Conservation (phyloP, 2,329 filamentous ascomycete species). For the Cercospora canescens region DNA sequence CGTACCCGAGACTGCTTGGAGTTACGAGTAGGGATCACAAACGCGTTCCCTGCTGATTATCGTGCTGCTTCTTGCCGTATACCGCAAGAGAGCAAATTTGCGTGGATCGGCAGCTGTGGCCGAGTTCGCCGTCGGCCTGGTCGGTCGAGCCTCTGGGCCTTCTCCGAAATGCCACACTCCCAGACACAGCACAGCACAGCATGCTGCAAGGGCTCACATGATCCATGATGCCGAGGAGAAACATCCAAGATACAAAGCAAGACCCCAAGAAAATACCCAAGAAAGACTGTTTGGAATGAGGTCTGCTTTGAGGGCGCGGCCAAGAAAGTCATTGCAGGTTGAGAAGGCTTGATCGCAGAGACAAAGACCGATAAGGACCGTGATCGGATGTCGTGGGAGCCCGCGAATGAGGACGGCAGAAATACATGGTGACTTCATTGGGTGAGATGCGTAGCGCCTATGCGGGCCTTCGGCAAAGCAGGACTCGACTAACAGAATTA, state of each 20-base stretch:
- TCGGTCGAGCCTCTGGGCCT: not conserved
- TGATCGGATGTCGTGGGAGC: not conserved
- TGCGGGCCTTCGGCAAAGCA: not conserved
- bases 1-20: not conserved
- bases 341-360: slow-evolving; percentile 7
- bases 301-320: not conserved
- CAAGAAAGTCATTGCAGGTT: not conserved
- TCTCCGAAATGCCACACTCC: not conserved
- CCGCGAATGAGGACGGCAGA: slow-evolving; percentile 1
- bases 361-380: slow-evolving; percentile 4
- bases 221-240: not conserved
- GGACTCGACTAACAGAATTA: not conserved
- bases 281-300: slow-evolving; percentile 1
- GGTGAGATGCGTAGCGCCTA: not conserved
- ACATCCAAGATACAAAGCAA: not conserved
- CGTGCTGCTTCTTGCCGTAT: slow-evolving; percentile 1
- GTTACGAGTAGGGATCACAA: slow-evolving; percentile 10
- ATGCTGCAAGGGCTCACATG: slow-evolving; percentile 3
- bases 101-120: not conserved
- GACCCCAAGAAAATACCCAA: not conserved
- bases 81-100: not conserved
- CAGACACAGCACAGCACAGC: not conserved
- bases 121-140: too few species aligned
- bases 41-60: slow-evolving; percentile 6
- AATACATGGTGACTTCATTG: not conserved